Evolutionary conservation across 768 basidiomycete genomes (phyloP).

Genomic region (Leccinum arenicola): DNA sequence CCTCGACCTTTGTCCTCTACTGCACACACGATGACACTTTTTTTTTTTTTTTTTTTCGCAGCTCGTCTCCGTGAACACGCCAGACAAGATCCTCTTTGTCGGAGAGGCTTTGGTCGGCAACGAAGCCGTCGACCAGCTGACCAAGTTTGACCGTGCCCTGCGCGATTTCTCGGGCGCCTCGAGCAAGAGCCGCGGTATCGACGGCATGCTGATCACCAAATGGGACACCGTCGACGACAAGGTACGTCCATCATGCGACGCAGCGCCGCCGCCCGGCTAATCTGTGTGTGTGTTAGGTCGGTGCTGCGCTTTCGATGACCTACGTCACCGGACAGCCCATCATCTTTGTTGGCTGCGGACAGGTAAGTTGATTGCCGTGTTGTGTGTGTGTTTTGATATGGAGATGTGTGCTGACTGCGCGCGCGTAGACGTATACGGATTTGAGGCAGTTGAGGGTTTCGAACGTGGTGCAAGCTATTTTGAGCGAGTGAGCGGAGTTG

Average conservation of each 20-base stretch:
- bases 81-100: slow-evolving; percentile 97
- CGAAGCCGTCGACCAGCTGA: slow-evolving; percentile 96
- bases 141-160: slow-evolving; percentile 93
- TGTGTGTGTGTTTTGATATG: background rate
- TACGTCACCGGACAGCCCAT: slow-evolving; percentile 99
- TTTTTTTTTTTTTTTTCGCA: slow-evolving; percentile 26
- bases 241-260: slow-evolving; percentile 40
- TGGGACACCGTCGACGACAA: slow-evolving; percentile 99
- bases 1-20: slow-evolving; percentile 4
- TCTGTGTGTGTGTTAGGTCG: slow-evolving; percentile 57
- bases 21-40: background rate
- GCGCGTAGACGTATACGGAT: slow-evolving; percentile 87
- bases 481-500: slow-evolving; percentile 44
- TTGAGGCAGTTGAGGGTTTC: slow-evolving; percentile 84
- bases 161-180: slow-evolving; percentile 85
- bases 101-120: slow-evolving; percentile 98
- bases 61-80: slow-evolving; percentile 90
- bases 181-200: slow-evolving; percentile 82
- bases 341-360: slow-evolving; percentile 96
- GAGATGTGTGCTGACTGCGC: slow-evolving; percentile 8
- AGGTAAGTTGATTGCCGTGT: slow-evolving; percentile 50
- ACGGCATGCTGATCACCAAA: slow-evolving; percentile 98
- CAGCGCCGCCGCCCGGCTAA: background rate
- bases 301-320: slow-evolving; percentile 98
- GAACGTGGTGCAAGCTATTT: slow-evolving; percentile 91